These are phyloP conservation scores for Psilocybe subaeruginosa DNA, from an alignment of 768 basidiomycete species.

Conservation along the genomic window DNA sequence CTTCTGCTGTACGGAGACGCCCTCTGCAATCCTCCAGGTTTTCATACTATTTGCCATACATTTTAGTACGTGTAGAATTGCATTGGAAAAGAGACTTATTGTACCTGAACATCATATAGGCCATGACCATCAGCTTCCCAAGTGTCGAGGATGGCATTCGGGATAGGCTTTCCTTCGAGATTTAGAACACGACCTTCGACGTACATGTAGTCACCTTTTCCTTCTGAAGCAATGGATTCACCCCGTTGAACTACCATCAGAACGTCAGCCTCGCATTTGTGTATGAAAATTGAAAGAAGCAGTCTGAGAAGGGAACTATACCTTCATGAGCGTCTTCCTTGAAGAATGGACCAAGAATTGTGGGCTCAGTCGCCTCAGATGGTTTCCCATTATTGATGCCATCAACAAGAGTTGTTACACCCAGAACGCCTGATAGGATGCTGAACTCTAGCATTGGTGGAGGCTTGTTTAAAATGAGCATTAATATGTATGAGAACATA, in stretches of 20 bases:
- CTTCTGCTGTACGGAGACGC: conserved; percentile 54
- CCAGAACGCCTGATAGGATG: conserved; percentile 79
- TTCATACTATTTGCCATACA: conserved; percentile 36
- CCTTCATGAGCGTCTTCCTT: conserved; percentile 79
- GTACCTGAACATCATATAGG: conserved; percentile 41
- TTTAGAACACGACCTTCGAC: conserved; percentile 73
- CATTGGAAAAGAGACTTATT: neutral
- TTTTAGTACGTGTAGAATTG: neutral
- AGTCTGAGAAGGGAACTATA: conserved; percentile 31
- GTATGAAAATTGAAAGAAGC: too few relatives aligned
- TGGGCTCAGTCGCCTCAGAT: conserved; percentile 68
- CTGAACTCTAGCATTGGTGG: conserved; percentile 60
- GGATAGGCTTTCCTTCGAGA: conserved; percentile 66
- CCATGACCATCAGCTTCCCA: conserved; percentile 80
- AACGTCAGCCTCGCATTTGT: neutral
- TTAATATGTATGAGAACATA: neutral
- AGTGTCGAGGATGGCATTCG: conserved; percentile 71
- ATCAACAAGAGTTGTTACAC: conserved; percentile 79
- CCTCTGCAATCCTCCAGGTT: conserved; percentile 70
- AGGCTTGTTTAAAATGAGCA: neutral
- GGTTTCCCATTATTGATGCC: conserved; percentile 69
- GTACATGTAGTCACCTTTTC: conserved; percentile 83
- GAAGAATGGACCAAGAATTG: conserved; percentile 83
- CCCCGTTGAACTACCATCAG: conserved; percentile 59
- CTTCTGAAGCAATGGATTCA: conserved; percentile 83